Percentiles rank a stretch among this genome's conserved stretches.
These are phyloP conservation scores for Phaseolus lunatus DNA, from an alignment of 306 rosid genomes.

Conservation along the genomic window DNA sequence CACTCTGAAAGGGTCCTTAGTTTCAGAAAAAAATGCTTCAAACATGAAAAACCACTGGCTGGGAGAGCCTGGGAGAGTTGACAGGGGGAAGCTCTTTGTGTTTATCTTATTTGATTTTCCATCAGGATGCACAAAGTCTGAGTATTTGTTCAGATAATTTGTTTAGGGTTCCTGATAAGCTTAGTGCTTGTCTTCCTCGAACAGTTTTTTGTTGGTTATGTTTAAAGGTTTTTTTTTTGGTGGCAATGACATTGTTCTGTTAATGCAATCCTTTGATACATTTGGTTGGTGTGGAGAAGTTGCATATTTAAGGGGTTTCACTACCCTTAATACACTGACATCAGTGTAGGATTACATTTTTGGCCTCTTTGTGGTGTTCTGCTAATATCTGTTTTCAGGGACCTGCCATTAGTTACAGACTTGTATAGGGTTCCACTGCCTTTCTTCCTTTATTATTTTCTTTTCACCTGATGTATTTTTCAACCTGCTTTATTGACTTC, in stretches of 20 bases:
- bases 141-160: background rate
- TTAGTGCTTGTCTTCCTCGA: background rate
- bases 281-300: constrained; percentile 10
- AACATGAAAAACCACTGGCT: constrained; percentile 10
- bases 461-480: constrained; percentile 19
- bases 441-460: background rate
- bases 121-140: constrained; percentile 1
- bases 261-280: constrained; percentile 20
- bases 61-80: constrained; percentile 3
- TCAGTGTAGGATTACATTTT: background rate
- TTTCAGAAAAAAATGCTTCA: constrained; percentile 24
- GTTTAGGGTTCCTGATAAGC: constrained; percentile 25
- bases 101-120: constrained; percentile 17
- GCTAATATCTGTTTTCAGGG: constrained; percentile 11
- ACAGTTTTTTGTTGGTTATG: background rate
- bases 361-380: background rate
- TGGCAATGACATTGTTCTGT: constrained; percentile 21
- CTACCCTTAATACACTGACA: background rate
- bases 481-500: constrained; percentile 13
- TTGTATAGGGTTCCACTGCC: constrained; percentile 1
- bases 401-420: constrained; percentile 1
- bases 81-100: background rate
- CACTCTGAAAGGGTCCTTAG: no score
- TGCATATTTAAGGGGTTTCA: constrained; percentile 1
- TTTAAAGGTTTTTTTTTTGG: background rate